Conservation (phyloP, 2,329 filamentous ascomycete species). For the Elsinoe fawcettii region DNA sequence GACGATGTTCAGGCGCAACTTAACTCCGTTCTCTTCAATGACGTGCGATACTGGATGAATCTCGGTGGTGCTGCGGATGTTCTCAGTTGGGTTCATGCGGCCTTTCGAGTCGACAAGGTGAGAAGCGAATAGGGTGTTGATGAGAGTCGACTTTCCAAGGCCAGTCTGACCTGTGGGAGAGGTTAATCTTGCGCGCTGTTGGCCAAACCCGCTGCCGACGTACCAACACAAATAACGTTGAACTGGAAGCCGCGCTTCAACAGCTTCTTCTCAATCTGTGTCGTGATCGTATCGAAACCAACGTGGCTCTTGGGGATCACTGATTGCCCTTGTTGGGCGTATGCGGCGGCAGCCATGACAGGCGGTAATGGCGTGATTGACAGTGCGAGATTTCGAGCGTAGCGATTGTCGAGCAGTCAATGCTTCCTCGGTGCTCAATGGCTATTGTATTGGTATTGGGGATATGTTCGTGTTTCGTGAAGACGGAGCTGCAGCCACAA, state of each 20-base stretch:
- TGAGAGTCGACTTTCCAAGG: conserved; percentile 95
- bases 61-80: conserved; percentile 90
- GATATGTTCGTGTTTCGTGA: background rate
- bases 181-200: background rate
- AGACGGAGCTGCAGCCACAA: background rate
- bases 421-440: background rate
- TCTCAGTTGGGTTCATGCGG: conserved; percentile 83
- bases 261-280: conserved; percentile 98
- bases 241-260: conserved; percentile 99
- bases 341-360: conserved; percentile 59
- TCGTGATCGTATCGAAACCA: conserved; percentile 99
- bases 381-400: background rate
- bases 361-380: background rate
- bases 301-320: conserved; percentile 95
- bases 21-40: conserved; percentile 98
- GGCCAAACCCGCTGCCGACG: conserved; percentile 36
- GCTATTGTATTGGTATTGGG: background rate
- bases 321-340: conserved; percentile 47
- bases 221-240: conserved; percentile 99
- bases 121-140: conserved; percentile 99
- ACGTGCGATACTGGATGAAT: conserved; percentile 97
- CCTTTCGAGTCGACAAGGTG: conserved; percentile 99
- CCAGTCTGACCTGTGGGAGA: conserved; percentile 75
- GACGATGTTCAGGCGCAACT: conserved; percentile 95
- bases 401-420: background rate